Base-by-base conservation (phyloP, 208 protist species). In the Acanthamoeba royreba region DNA sequence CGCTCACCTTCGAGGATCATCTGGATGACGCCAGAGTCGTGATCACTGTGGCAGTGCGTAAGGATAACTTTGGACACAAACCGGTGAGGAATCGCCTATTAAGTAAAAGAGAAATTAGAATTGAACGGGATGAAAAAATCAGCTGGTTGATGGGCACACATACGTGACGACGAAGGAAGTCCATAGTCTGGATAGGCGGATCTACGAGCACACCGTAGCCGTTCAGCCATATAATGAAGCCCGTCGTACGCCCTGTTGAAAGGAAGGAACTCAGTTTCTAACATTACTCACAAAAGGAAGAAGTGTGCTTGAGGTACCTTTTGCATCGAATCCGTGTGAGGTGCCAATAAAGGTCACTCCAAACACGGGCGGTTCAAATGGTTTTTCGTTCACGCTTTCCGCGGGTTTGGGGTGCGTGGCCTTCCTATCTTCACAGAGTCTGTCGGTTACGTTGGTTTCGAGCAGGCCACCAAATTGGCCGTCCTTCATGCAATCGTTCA, bases 221-320 rank as follows among this genome's bases (percentile, higher is more conserved):
- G 69, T 96, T 96, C 17, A 97, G 88, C 96, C 96, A 97, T 38
- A 97, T 61, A 3, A 97, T 94, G 40, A 97, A 97, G 31, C 96
- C 96, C 28, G 95, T 96, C n/a, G 96, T 97, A 11, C 45, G 5
- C 0, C 69, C 69, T 81, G 69, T 13, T 8, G 3, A 53, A 43
- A 9, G 45, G 2, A 7, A 52, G 58, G 0, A n/a, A 9, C 28
- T 38, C 17, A 13, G 15, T 22, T 22, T 31, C n/a, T 28, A 25
- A 28, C 43, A 13, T 38, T 8, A 28, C 11, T 45, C 2, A 2
- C 31, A 72, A 19, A 46, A 2, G 19, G 72, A 85, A 13, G 94
- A 94, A 40, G 83, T 92, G 33, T 19, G 8, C 22, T 47, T n/a
- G 0, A 9, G 87, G 52, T 43, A 22, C 94, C 96, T 28, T 63